Conservation (phyloP, 768 basidiomycete species). For the Tylopilus rubrobrunneus region DNA sequence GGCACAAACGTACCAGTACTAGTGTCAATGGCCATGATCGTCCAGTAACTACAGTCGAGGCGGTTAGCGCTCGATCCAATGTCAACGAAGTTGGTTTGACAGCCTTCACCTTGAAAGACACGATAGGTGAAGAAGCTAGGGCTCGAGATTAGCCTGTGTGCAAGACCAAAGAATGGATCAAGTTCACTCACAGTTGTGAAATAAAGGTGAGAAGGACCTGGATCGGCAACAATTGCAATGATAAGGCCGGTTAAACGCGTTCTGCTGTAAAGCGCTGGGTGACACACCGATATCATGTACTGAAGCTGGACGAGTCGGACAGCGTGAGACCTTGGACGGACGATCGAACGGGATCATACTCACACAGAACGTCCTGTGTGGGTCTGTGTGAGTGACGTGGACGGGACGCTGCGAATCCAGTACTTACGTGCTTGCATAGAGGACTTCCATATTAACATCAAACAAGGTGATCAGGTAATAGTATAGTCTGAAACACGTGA, state of each 20-base stretch:
- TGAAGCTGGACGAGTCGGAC: slow-evolving; percentile 19
- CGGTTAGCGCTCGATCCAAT: not conserved
- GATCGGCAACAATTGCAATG: not conserved
- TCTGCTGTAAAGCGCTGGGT: not conserved
- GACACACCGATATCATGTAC: slow-evolving; percentile 22
- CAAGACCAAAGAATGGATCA: not conserved
- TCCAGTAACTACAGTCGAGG: slow-evolving; percentile 16
- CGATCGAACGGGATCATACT: slow-evolving; percentile 7
- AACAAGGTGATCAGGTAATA: slow-evolving; percentile 26
- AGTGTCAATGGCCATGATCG: slow-evolving; percentile 12
- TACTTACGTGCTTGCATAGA: slow-evolving; percentile 28
- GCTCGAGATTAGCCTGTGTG: not conserved
- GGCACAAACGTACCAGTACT: slow-evolving; percentile 14
- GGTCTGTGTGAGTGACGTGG: slow-evolving; percentile 2
- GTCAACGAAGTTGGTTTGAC: not conserved
- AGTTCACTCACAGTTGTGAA: slow-evolving; percentile 22
- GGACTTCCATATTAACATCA: slow-evolving; percentile 17
- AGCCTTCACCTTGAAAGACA: slow-evolving; percentile 21
- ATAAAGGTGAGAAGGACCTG: slow-evolving; percentile 26
- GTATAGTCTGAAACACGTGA: slow-evolving; percentile 25
- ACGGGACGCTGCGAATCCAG: not conserved
- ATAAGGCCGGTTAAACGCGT: not conserved
- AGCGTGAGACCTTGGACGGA: not conserved
- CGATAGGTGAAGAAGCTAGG: slow-evolving; percentile 25
- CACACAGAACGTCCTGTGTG: slow-evolving; percentile 28